Evolutionary conservation across 2,329 filamentous ascomycete genomes (phyloP).

Genomic region (Myrmaecium sp.): DNA sequence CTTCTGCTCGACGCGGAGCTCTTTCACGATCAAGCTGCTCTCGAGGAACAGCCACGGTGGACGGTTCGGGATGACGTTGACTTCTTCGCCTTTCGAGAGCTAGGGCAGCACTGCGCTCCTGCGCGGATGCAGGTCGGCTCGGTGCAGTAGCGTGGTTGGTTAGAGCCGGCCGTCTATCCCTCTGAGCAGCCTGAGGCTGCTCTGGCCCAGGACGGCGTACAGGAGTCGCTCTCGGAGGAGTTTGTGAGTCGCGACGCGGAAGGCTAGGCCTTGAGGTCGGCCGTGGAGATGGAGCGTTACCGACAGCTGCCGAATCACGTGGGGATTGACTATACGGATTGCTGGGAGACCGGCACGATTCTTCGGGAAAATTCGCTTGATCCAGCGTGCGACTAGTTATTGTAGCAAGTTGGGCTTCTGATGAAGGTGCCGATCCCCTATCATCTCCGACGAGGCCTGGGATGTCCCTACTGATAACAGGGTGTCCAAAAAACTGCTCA

Average conservation of each 20-base stretch:
- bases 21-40: constrained; percentile 28
- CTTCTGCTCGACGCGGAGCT: constrained; percentile 22
- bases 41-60: too few species aligned
- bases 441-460: constrained; percentile 71
- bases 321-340: constrained; percentile 17
- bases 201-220: constrained; percentile 11
- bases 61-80: too few species aligned
- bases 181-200: constrained; percentile 18
- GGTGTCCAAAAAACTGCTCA: constrained; percentile 64
- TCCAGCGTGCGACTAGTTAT: too few species aligned
- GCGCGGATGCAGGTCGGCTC: constrained; percentile 19
- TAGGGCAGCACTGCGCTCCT: too few species aligned
- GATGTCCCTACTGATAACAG: constrained; percentile 57
- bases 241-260: too few species aligned
- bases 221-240: too few species aligned
- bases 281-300: constrained; percentile 16
- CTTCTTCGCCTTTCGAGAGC: too few species aligned
- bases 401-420: constrained; percentile 12
- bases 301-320: constrained; percentile 12
- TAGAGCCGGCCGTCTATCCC: constrained; percentile 27
- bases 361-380: too few species aligned
- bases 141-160: constrained; percentile 29
- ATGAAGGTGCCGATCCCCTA: constrained; percentile 21
- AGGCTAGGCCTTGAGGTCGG: constrained; percentile 15
- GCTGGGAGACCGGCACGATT: too few species aligned